These are phyloP conservation scores for Citrus trifoliata DNA, from an alignment of 345 rosid species.

Conservation along the genomic window DNA sequence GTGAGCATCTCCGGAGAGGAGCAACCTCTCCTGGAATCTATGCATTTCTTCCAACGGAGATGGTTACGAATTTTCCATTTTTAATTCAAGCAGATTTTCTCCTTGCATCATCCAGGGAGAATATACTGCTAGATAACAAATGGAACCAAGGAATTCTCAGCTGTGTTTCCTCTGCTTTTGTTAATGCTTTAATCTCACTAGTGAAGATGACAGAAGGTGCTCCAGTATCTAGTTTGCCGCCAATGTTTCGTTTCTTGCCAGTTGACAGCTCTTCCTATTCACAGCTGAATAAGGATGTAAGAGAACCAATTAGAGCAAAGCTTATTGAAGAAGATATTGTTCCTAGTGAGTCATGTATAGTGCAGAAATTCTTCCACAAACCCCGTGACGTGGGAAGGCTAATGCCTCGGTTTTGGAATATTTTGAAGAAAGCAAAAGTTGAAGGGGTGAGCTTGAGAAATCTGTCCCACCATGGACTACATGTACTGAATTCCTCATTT, in stretches of 20 bases:
- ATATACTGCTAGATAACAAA: constrained; percentile 48
- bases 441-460: constrained; percentile 48
- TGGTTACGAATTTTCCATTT: constrained; percentile 68
- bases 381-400: constrained; percentile 56
- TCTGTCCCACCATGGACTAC: constrained; percentile 59
- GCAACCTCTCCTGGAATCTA: constrained; percentile 55
- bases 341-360: constrained; percentile 47
- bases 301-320: constrained; percentile 35
- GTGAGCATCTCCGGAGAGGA: constrained; percentile 53
- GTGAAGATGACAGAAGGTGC: constrained; percentile 45
- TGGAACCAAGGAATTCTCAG: constrained; percentile 82
- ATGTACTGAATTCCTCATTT: constrained; percentile 44
- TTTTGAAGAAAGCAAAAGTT: constrained; percentile 45
- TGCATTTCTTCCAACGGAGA: constrained; percentile 76
- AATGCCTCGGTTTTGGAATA: constrained; percentile 51
- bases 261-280: constrained; percentile 28
- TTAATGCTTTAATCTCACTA: constrained; percentile 51
- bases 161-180: constrained; percentile 53
- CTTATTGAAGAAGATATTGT: constrained; percentile 41
- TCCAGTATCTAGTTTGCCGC: constrained; percentile 46
- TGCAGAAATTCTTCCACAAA: constrained; percentile 57
- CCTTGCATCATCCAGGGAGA: constrained; percentile 68
- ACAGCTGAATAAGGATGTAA: constrained; percentile 32
- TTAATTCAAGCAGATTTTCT: constrained; percentile 74
- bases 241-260: constrained; percentile 62